Evolutionary conservation across 108 stramenopile species (phyloP), one percentile per base, ranked within the genome.

Genomic region (Skeletonema tropicum): DNA sequence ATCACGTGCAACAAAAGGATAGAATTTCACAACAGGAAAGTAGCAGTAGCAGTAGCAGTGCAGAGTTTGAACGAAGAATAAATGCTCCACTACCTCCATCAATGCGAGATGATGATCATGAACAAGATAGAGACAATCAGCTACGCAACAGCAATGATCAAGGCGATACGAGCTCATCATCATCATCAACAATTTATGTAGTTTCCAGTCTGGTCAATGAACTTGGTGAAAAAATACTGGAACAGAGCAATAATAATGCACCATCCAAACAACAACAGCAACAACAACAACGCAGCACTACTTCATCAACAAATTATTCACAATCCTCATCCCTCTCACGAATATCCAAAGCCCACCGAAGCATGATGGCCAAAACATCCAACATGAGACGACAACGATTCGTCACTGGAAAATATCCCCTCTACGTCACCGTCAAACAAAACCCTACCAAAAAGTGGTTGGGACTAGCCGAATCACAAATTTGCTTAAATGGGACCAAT

Each of bases 391-490:
- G 90, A 31, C 93, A 94, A 81, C 80, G 90, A 15, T 94, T 91
- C 57, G 87, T 92, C 17, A 90, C 90, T 14, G 90, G 90, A 17
- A 75, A 74, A 58, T 91, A 86, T 67, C 90, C 93, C 1, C 67
- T 94, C 41, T 84, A 80, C 41, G 84, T 92, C 25, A 70, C 79
- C 6, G 77, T 94, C 1, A 66, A 86, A 30, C 88, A 90, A 63
- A 86, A 84, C 69, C 93, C 93, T 6, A 94, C 89, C 5, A 75
- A 73, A 12, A 77, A 83, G 70, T 94, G 90, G 90, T 66, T 94
- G 21, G 69, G 80, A 32, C 32, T 82, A 11, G 85, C 83, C 0
- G 83, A 87, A 14, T 78, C 87, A 14, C 57, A 81, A 57, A 72
- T 94, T 17, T 73, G 86, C 15, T 76, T 94, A 19, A 94, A 94